Conservation (phyloP, 768 basidiomycete species). For the Tylopilus rubrobrunneus region DNA sequence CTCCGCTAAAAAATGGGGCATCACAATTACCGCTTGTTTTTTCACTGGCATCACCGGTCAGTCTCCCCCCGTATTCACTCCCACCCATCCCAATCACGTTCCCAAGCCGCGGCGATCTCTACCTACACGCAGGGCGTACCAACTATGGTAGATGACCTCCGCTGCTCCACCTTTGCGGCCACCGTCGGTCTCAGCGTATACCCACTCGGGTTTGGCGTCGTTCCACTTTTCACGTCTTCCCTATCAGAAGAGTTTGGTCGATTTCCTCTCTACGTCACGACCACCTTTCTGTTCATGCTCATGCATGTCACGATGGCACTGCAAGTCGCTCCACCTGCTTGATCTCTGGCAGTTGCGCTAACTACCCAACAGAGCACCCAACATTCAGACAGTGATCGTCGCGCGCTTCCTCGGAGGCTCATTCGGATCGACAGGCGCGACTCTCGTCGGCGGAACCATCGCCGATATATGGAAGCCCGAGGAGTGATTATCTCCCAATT, state of each 20-base stretch:
- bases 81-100: background rate
- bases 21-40: conserved; percentile 34
- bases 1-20: conserved; percentile 38
- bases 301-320: conserved; percentile 44
- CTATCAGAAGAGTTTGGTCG: conserved; percentile 74
- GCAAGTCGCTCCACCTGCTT: conserved; percentile 11
- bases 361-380: conserved; percentile 31
- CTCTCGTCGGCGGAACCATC: conserved; percentile 73
- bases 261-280: conserved; percentile 53
- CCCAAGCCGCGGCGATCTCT: conserved; percentile 45
- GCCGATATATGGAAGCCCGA: conserved; percentile 64
- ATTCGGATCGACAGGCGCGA: conserved; percentile 65
- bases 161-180: conserved; percentile 43
- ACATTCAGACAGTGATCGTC: conserved; percentile 60
- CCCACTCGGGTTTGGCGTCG: conserved; percentile 56
- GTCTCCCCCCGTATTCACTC: conserved; percentile 1
- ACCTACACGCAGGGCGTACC: conserved; percentile 53
- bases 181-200: conserved; percentile 50
- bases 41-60: conserved; percentile 32
- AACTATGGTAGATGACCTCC: conserved; percentile 49
- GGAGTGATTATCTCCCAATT: conserved; percentile 41
- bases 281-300: conserved; percentile 44
- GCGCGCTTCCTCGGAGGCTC: conserved; percentile 64
- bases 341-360: background rate
- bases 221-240: conserved; percentile 63